Conservation (phyloP, 1,284 basidiomycete species). For the Caloboletus firmus region DNA sequence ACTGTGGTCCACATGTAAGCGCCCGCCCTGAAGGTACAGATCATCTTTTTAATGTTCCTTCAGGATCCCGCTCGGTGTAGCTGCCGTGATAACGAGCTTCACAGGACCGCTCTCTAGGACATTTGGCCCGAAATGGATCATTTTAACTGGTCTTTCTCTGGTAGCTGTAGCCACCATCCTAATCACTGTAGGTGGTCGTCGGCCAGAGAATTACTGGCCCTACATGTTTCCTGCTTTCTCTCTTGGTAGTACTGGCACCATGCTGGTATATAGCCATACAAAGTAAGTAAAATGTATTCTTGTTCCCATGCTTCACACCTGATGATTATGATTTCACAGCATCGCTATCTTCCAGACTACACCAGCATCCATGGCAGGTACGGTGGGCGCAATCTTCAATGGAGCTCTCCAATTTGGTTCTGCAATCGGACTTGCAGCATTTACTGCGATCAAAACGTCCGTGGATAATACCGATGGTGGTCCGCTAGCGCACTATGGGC, state of each 20-base stretch:
- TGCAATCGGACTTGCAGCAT: conserved; percentile 49
- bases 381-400: conserved; percentile 57
- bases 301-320: background rate
- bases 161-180: conserved; percentile 43
- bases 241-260: conserved; percentile 44
- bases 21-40: background rate
- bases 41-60: conserved; percentile 9
- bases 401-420: conserved; percentile 53
- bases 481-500: conserved; percentile 38
- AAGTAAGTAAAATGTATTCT: conserved; percentile 34
- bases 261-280: conserved; percentile 35
- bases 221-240: conserved; percentile 50
- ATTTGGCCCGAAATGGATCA: conserved; percentile 45
- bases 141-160: conserved; percentile 42
- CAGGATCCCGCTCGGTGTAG: conserved; percentile 46
- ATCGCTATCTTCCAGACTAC: conserved; percentile 37
- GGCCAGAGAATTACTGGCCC: conserved; percentile 45
- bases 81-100: conserved; percentile 39
- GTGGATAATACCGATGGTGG: conserved; percentile 39
- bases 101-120: conserved; percentile 41
- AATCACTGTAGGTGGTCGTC: conserved; percentile 41
- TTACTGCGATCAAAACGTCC: conserved; percentile 48
- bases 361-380: conserved; percentile 27
- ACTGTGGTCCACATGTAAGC: conserved; percentile 39
- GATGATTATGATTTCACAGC: conserved; percentile 27